These are phyloP conservation scores for Vigna mungo DNA, from an alignment of 306 rosid genomes.

Conservation along the genomic window DNA sequence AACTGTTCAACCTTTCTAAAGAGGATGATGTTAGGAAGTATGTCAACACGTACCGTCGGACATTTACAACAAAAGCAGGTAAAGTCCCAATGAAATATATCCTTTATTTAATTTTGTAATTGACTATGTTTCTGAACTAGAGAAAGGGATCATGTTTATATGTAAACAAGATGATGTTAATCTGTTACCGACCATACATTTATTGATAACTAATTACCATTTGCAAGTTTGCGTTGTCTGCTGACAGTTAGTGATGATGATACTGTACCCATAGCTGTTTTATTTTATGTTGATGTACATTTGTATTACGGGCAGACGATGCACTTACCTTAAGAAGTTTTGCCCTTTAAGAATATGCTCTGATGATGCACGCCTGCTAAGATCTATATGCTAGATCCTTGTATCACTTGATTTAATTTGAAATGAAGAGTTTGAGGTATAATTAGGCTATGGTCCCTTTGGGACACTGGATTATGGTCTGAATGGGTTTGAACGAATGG, in stretches of 20 bases:
- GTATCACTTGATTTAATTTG: background rate
- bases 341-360: background rate
- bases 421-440: background rate
- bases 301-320: background rate
- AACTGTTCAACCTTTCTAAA: slow-evolving; percentile 53
- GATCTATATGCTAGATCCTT: background rate
- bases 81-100: background rate
- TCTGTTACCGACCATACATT: background rate
- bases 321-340: background rate
- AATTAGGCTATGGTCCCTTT: background rate
- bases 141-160: background rate
- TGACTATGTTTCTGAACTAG: background rate
- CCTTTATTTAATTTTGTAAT: background rate
- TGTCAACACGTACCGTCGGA: slow-evolving; percentile 53
- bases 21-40: slow-evolving; percentile 56
- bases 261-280: background rate
- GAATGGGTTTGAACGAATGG: background rate
- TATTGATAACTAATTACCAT: background rate
- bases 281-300: background rate
- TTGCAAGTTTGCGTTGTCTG: background rate
- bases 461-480: background rate
- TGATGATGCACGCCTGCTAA: background rate
- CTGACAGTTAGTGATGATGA: background rate
- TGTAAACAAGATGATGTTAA: background rate
- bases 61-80: slow-evolving; percentile 51